A percentile compares a stretch with the other conserved stretches of the same genome.
These are phyloP conservation scores for Sporothrix variecibatus DNA, from an alignment of 2,329 filamentous ascomycete genomes.

Conservation along the genomic window DNA sequence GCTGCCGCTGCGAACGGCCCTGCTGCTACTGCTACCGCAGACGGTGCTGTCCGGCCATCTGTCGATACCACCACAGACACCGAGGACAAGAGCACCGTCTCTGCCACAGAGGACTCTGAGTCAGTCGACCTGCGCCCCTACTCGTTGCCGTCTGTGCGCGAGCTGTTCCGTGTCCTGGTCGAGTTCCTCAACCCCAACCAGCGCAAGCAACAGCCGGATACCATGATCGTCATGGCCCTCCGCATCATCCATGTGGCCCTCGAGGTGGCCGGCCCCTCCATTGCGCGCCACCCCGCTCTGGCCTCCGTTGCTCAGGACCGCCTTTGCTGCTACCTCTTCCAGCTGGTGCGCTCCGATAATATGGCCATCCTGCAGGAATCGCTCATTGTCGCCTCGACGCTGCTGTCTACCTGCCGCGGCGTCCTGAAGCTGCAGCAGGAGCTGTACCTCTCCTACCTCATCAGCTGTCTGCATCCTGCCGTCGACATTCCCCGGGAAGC, in stretches of 20 bases:
- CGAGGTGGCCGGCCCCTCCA: constrained; percentile 93
- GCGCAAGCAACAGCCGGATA: constrained; percentile 87
- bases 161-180: constrained; percentile 90
- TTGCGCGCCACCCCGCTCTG: constrained; percentile 86
- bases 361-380: constrained; percentile 94
- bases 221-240: constrained; percentile 95
- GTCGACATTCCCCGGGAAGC: constrained; percentile 90
- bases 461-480: constrained; percentile 90
- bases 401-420: constrained; percentile 85
- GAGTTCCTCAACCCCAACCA: constrained; percentile 94
- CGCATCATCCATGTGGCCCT: constrained; percentile 96
- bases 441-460: constrained; percentile 89
- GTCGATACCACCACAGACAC: constrained; percentile 26
- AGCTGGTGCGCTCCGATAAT: constrained; percentile 93
- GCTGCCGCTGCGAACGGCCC: neutral
- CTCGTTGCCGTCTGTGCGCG: constrained; percentile 88
- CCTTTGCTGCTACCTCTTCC: constrained; percentile 90
- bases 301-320: constrained; percentile 89
- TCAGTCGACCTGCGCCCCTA: constrained; percentile 76
- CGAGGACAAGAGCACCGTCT: constrained; percentile 29
- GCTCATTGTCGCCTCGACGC: constrained; percentile 84
- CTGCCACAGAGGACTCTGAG: constrained; percentile 40
- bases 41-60: constrained; percentile 21
- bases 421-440: constrained; percentile 96
- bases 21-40: constrained; percentile 1